Evolutionary conservation across 345 rosid species (phyloP).

Genomic region (Moringa oleifera): DNA sequence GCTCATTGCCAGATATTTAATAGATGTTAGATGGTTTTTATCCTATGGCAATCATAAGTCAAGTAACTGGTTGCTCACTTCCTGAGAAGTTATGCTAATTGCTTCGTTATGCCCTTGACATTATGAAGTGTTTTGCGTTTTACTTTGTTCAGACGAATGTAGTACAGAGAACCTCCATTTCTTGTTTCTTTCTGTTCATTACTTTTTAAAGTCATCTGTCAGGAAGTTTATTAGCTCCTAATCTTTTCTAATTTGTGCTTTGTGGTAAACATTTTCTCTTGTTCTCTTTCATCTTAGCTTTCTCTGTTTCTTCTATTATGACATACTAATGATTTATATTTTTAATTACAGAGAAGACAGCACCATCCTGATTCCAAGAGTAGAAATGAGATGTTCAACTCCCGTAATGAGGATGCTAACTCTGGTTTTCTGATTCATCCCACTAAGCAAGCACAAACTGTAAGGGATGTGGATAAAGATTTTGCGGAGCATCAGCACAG

Average conservation of each 20-base stretch:
- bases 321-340: background rate
- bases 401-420: constrained; percentile 26
- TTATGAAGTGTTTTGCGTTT: background rate
- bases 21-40: too few species aligned
- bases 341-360: constrained; percentile 33
- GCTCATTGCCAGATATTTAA: too few species aligned
- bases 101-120: too few species aligned
- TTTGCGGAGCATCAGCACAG: constrained; percentile 22
- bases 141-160: background rate
- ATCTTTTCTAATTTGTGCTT: background rate
- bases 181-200: background rate
- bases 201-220: background rate
- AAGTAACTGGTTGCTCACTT: too few species aligned
- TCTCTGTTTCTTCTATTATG: background rate
- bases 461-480: constrained; percentile 37
- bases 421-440: constrained; percentile 38
- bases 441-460: constrained; percentile 26
- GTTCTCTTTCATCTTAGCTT: background rate
- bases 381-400: constrained; percentile 26
- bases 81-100: too few species aligned
- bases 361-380: constrained; percentile 22
- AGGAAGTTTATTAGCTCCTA: background rate
- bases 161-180: background rate
- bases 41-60: too few species aligned
- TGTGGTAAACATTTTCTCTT: background rate